These are phyloP conservation scores for Sambucus nigra DNA, from an alignment of 129 eudicot species.

Conservation along the genomic window DNA sequence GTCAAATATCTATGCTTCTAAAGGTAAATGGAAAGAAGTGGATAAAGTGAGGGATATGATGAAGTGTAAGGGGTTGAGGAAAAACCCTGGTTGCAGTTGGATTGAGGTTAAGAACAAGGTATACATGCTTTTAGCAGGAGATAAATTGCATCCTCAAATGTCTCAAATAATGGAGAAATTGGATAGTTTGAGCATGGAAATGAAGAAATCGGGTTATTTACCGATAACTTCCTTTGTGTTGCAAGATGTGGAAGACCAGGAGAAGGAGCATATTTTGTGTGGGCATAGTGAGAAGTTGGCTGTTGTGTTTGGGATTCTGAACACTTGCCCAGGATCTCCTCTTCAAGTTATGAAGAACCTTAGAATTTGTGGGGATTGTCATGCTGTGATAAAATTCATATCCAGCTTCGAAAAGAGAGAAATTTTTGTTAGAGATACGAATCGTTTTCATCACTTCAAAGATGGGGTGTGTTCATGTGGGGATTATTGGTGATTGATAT, in stretches of 20 bases:
- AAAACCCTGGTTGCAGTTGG: conserved; percentile 98
- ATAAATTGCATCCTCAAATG: conserved; percentile 71
- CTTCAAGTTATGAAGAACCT: conserved; percentile 82
- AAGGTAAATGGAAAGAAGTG: conserved; percentile 66
- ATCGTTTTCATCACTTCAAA: conserved; percentile 84
- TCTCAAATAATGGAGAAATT: conserved; percentile 43
- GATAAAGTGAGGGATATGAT: conserved; percentile 59
- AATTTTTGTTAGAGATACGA: conserved; percentile 75
- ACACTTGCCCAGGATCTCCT: conserved; percentile 54
- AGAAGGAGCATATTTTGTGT: conserved; percentile 80
- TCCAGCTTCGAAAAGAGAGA: conserved; percentile 61
- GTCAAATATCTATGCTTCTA: conserved; percentile 79
- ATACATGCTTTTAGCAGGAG: conserved; percentile 86
- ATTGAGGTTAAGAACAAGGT: conserved; percentile 81
- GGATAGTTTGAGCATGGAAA: conserved; percentile 38
- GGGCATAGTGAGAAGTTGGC: conserved; percentile 94
- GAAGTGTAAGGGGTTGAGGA: conserved; percentile 74
- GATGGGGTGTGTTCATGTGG: conserved; percentile 87
- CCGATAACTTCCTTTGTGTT: conserved; percentile 60
- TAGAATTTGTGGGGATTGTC: conserved; percentile 85
- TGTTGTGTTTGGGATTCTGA: conserved; percentile 71
- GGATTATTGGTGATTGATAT: conserved; percentile 65
- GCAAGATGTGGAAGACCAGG: conserved; percentile 98
- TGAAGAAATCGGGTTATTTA: conserved; percentile 57
- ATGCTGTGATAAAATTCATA: conserved; percentile 62